These are phyloP conservation scores for Trichophyton mentagrophytes DNA, from an alignment of 2,329 filamentous ascomycete species.

Conservation along the genomic window DNA sequence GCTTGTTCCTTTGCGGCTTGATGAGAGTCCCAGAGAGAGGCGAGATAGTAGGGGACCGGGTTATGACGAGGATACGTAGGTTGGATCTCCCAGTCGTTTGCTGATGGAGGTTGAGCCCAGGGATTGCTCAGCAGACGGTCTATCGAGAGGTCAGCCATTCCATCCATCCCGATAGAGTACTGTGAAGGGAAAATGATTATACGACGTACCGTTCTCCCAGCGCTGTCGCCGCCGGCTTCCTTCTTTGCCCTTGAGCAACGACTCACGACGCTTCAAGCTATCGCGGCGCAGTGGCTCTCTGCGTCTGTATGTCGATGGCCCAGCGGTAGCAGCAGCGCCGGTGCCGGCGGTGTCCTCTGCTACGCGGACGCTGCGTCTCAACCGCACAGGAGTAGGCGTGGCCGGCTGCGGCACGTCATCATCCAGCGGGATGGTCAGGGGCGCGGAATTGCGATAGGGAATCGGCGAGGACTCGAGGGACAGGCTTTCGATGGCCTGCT, in stretches of 20 bases:
- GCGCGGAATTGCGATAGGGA: slow-evolving; percentile 31
- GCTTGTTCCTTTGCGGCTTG: slow-evolving; percentile 33
- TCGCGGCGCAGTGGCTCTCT: slow-evolving; percentile 20
- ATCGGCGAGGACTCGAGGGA: slow-evolving; percentile 7
- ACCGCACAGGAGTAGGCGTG: not conserved
- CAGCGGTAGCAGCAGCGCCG: not conserved
- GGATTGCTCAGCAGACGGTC: slow-evolving; percentile 81
- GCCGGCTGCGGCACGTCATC: slow-evolving; percentile 28
- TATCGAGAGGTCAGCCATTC: slow-evolving; percentile 23
- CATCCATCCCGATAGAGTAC: too few relatives aligned
- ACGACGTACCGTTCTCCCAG: slow-evolving; percentile 73
- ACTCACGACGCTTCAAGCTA: slow-evolving; percentile 55
- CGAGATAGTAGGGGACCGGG: slow-evolving; percentile 75
- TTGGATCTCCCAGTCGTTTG: slow-evolving; percentile 68
- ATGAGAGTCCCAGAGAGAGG: slow-evolving; percentile 65
- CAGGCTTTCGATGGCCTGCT: slow-evolving; percentile 30
- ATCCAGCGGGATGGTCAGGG: slow-evolving; percentile 66
- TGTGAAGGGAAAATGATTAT: too few relatives aligned
- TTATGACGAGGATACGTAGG: slow-evolving; percentile 66
- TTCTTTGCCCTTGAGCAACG: slow-evolving; percentile 76
- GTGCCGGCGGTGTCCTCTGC: slow-evolving; percentile 6
- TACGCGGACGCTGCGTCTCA: slow-evolving; percentile 19
- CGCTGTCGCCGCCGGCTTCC: slow-evolving; percentile 72
- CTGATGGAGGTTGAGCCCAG: slow-evolving; percentile 66
- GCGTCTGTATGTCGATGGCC: slow-evolving; percentile 29